phyloP scores from a whole-genome alignment of 176 grass and related monocot genomes.

The Oryza rufipogon region DNA sequence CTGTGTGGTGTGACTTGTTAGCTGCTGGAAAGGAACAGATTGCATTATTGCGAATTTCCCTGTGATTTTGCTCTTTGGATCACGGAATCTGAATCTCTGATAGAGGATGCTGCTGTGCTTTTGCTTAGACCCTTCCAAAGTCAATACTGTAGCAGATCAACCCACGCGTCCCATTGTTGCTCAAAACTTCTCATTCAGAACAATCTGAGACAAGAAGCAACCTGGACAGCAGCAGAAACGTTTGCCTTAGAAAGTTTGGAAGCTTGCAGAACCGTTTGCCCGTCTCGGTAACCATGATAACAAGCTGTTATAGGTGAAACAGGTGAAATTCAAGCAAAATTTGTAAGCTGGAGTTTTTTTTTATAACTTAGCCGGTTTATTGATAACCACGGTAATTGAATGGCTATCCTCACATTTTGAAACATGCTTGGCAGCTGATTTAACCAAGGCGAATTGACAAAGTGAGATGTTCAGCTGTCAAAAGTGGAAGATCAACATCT shows the following conservation, averaged over 20 bases:
- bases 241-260: too few species aligned
- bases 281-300: neutral
- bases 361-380: too few species aligned
- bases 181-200: neutral
- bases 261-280: too few species aligned
- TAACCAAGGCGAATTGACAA: neutral
- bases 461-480: neutral
- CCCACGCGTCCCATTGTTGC: neutral
- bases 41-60: neutral
- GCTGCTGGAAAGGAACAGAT: neutral
- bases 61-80: neutral
- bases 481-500: neutral
- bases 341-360: neutral
- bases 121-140: neutral
- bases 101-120: neutral
- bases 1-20: neutral
- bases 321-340: neutral
- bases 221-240: neutral
- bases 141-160: neutral
- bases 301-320: neutral
- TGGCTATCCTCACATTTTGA: too few species aligned
- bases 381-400: too few species aligned
- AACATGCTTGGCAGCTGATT: neutral
- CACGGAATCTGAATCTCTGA: conserved; percentile 15
- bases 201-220: neutral